Evolutionary conservation across 345 rosid species (phyloP), one percentile per base, ranked within the genome.

Genomic region (Eucalyptus sideroxylon): DNA sequence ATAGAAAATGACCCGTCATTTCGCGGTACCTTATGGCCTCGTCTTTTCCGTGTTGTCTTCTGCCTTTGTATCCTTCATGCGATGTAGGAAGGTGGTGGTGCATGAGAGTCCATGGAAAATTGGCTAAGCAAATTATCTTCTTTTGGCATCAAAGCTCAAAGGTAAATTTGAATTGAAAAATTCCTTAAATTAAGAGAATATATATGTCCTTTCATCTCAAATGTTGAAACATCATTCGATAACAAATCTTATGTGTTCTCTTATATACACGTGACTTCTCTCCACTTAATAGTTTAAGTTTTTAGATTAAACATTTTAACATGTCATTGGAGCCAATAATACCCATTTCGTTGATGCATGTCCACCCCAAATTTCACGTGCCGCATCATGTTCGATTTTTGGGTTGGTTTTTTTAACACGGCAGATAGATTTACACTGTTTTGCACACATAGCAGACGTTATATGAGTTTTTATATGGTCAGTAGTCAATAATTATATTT

Each of bases 261-360:
- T 77, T 77, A 37, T 19, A 77, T 37, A 77, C 16, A 11, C 2
- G 2, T 7, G 9, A 3, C 13, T 1, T 40, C 9, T 11, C 3
- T 77, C 30, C 5, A 40, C 8, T 3, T 77, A 23, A 40, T 77
- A 40, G 7, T 12, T 77, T 21, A 37, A 37, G 8, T 1, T 77
- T 77, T 77, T 77, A 7, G 16, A 23, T 40, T 12, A 2, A 0
- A 40, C 30, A 23, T 40, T 13, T 11, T 40, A 77, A 40, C 16
- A 77, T 77, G 1, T 6, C 21, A 77, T 77, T 14, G 13, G 2
- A 21, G 9, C 15, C 27, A 77, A 26, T 77, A 7, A 6, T 40
- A 21, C 12, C 14, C 16, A 44, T 77, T 77, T 77, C 2, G 2
- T 3, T 1, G 1, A 77, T 6, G 16, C 14, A 0, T 9, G 0